Percentiles rank a stretch among this genome's conserved stretches.
These are phyloP conservation scores for Pelargonium cotyledonis DNA, from an alignment of 441 rosid genomes.

Conservation along the genomic window DNA sequence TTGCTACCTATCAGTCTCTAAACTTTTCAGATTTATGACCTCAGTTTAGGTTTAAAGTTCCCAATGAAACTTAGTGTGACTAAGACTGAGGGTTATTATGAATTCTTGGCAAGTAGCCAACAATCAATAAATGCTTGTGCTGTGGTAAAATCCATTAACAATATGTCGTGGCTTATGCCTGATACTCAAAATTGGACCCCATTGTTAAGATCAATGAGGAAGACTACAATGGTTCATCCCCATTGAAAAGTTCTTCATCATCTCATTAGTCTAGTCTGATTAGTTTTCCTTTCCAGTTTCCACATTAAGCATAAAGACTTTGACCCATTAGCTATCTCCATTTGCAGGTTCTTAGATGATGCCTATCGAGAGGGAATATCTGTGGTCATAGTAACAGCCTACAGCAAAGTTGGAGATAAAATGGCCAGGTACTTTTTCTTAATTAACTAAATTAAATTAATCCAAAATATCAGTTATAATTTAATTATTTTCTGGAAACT, in stretches of 20 bases:
- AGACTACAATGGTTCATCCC: too few species aligned
- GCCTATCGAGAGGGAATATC: constrained; percentile 15
- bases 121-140: neutral
- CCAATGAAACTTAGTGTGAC: neutral
- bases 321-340: constrained; percentile 10
- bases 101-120: neutral
- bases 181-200: too few species aligned
- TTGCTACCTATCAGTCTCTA: neutral
- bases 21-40: neutral
- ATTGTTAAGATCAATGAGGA: too few species aligned
- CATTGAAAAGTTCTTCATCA: neutral
- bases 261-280: neutral
- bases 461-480: neutral
- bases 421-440: constrained; percentile 50
- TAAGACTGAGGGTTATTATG: neutral
- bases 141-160: neutral
- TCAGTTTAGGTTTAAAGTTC: neutral
- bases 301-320: neutral
- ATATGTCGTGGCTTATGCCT: neutral
- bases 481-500: constrained; percentile 1
- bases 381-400: constrained; percentile 30
- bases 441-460: neutral
- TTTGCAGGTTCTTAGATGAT: constrained; percentile 61
- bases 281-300: neutral
- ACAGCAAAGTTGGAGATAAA: constrained; percentile 61